These are phyloP conservation scores for Kodamaea ohmeri DNA, from an alignment of 1,139 yeast genomes.

Conservation along the genomic window DNA sequence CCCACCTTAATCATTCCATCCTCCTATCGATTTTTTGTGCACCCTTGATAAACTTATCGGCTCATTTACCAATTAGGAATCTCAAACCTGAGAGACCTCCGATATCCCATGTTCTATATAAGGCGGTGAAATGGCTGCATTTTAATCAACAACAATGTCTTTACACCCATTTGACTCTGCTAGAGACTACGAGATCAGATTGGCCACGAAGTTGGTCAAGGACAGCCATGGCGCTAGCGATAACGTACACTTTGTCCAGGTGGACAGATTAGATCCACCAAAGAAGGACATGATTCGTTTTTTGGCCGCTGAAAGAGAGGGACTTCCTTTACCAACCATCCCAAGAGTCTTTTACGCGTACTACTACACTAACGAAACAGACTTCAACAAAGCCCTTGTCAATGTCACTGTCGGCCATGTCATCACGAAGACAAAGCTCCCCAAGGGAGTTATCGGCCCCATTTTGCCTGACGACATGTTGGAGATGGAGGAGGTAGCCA, in stretches of 20 bases:
- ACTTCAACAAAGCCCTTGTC: slow-evolving; percentile 70
- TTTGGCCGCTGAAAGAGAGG: slow-evolving; percentile 67
- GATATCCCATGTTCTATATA: too few relatives aligned
- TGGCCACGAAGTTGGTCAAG: slow-evolving; percentile 62
- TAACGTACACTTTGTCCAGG: slow-evolving; percentile 65
- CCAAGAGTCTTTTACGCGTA: slow-evolving; percentile 67
- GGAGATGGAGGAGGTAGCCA: slow-evolving; percentile 51
- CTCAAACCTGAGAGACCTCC: neutral
- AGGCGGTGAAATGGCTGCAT: too few relatives aligned
- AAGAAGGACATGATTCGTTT: slow-evolving; percentile 68
- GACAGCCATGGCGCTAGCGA: slow-evolving; percentile 50
- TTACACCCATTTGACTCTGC: slow-evolving; percentile 67
- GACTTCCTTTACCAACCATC: slow-evolving; percentile 53
- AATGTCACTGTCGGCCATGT: slow-evolving; percentile 65
- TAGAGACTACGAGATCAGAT: slow-evolving; percentile 60
- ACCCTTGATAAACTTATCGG: too few relatives aligned
- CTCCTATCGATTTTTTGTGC: neutral
- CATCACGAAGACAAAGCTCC: slow-evolving; percentile 54
- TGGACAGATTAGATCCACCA: slow-evolving; percentile 80
- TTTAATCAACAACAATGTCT: slow-evolving; percentile 7
- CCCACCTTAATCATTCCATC: neutral
- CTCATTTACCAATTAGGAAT: neutral
- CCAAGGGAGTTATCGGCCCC: slow-evolving; percentile 72
- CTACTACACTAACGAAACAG: slow-evolving; percentile 58
- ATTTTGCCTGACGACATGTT: slow-evolving; percentile 66